A percentile compares a stretch with the other conserved stretches of the same genome.
phyloP scores from a whole-genome alignment of 2,329 filamentous ascomycete genomes.

The Monosporascus sp. region DNA sequence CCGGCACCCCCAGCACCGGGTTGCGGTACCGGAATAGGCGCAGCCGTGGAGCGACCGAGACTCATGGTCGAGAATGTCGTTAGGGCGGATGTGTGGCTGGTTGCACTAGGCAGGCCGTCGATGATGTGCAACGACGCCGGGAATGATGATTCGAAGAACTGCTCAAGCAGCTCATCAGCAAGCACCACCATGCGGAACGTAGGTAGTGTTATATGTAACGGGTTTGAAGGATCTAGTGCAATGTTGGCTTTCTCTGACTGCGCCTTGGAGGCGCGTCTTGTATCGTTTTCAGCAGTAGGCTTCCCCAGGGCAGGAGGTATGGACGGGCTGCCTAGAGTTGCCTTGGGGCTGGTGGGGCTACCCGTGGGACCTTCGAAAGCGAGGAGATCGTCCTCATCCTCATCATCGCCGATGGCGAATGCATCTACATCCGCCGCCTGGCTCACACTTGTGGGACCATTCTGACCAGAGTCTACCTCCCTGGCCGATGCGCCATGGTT shows the following conservation, averaged over 20 bases:
- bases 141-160: slow-evolving; percentile 96
- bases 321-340: slow-evolving; percentile 35
- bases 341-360: slow-evolving; percentile 39
- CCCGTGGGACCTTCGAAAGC: slow-evolving; percentile 47
- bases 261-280: slow-evolving; percentile 51
- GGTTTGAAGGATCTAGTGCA: slow-evolving; percentile 87
- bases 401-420: slow-evolving; percentile 68
- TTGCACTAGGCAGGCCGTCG: slow-evolving; percentile 46
- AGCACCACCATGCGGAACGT: slow-evolving; percentile 99
- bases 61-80: slow-evolving; percentile 76
- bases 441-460: slow-evolving; percentile 17
- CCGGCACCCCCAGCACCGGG: slow-evolving; percentile 45
- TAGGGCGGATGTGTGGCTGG: slow-evolving; percentile 59
- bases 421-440: slow-evolving; percentile 38
- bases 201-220: slow-evolving; percentile 89
- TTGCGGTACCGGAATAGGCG: slow-evolving; percentile 33
- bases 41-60: slow-evolving; percentile 42
- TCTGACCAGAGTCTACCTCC: slow-evolving; percentile 25
- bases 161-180: slow-evolving; percentile 89
- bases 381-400: slow-evolving; percentile 51
- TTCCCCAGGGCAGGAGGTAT: slow-evolving; percentile 26
- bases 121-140: slow-evolving; percentile 87
- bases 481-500: slow-evolving; percentile 39
- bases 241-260: slow-evolving; percentile 77
- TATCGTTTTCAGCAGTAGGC: slow-evolving; percentile 17